Base-by-base conservation (phyloP, 78 protist species). In the Paulinella micropora region DNA sequence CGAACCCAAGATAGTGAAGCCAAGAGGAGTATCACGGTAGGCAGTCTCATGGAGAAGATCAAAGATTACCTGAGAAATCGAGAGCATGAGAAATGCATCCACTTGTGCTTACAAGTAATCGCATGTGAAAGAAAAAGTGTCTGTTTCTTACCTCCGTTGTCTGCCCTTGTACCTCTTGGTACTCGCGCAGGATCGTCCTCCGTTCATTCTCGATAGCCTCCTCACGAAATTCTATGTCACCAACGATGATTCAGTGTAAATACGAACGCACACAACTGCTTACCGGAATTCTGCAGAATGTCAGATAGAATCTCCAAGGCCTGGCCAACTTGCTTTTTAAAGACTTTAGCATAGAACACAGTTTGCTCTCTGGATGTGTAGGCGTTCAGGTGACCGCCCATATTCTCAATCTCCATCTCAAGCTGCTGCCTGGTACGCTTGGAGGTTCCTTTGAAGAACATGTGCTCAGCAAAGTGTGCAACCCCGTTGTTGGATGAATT, bases 391-490 rank as follows among this genome's bases (percentile, higher is more conserved):
- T 92, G 95, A 29, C 95, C 97, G n/a, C 99, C 99, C 93, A 95
- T 93, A 90, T 93, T 89, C 89, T 97, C 99, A 39, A 95, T 86
- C 89, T 92, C 95, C 28, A 87, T 41, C 90, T 96, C 97, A 64
- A 96, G 90, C 31, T 90, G 79, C 31, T 3, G 35, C 83, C 91
- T 91, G 2, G 94, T 87, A 69, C 95, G 93, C 51, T 40, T 88
- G 37, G 69, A 37, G 9, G 98, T 95, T 32, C 98, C 98, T 90
- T 96, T 97, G 93, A 97, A 97, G 73, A 91, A 35, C 94, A 97
- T 91, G 92, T 97, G 99, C 92, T 97, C 99, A 39, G 96, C 92
- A 91, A 97, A 97, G 90, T 97, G 99, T 32, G 99, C 99, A 23
- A 91, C 94, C 40, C 99, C 99, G 89, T 96, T 96, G 93, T 90